Evolutionary conservation across 768 basidiomycete species (phyloP), one percentile per base, ranked within the genome.

Genomic region (Termitomyces sp.): DNA sequence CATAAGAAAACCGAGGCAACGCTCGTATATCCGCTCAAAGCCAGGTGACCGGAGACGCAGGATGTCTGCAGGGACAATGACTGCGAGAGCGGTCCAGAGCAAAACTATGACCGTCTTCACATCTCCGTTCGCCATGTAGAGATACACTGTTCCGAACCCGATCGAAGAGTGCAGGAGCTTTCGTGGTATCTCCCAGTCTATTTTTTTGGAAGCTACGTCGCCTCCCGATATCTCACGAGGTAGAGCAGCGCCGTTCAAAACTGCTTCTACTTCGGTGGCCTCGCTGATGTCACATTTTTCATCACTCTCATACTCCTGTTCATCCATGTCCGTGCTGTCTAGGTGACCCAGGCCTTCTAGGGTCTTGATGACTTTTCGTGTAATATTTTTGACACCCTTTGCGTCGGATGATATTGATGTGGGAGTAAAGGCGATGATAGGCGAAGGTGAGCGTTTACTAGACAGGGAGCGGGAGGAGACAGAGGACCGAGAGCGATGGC

Each of bases 151-250:
- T 35, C 77, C 64, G 65, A 79, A 76, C 1, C 79, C 94, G 59
- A 96, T 96, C 4, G 89, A 91, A 13, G 90, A 88, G 71, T 97
- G 94, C 45, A 97, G 69, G 10, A 83, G 72, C 71, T 97, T 97
- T 62, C 94, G 75, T 0, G 94, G 94, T 51, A 97, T 86, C 72
- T 97, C 94, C 86, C 88, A 94, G 72, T 94, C 89, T 32, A 90
- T 77, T 63, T 78, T 75, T 47, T 68, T 65, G 6, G 58, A 20
- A 20, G 45, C 20, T 16, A 33, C 38, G 20, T 32, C 20, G 9
- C 18, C 56, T 16, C 61, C 58, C 32, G 47, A 48, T 16, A 40
- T 53, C 24, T 52, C 50, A 52, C 13, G 45, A 55, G 33, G 58
- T n/a, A 49, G 38, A 9, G 60, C 58, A 48, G 38, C 4, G 12